Percentiles rank a stretch among this genome's conserved stretches.
These are phyloP conservation scores for Sarcodon aspratus DNA, from an alignment of 768 basidiomycete genomes.

Conservation along the genomic window DNA sequence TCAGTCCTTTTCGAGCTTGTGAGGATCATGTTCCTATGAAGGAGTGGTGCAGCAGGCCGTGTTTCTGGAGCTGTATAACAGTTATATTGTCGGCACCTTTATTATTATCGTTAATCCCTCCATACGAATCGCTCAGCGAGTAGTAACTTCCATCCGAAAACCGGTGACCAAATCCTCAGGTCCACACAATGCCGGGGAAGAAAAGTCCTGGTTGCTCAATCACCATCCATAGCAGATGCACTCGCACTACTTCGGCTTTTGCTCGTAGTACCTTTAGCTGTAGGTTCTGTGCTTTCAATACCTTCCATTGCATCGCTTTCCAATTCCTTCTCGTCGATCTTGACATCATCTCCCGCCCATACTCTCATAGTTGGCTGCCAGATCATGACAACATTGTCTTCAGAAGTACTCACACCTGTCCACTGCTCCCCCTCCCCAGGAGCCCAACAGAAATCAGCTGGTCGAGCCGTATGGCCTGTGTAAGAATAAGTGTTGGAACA, in stretches of 20 bases:
- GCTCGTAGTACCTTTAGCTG: too few species aligned
- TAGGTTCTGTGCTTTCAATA: conserved; percentile 31
- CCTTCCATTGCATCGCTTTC: conserved; percentile 77
- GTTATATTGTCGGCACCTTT: too few species aligned
- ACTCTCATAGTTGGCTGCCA: conserved; percentile 96
- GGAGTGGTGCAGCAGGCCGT: not conserved
- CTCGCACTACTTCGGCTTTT: too few species aligned
- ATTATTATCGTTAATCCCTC: too few species aligned
- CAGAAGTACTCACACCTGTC: conserved; percentile 82
- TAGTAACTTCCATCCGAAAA: too few species aligned
- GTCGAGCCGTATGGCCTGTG: conserved; percentile 78
- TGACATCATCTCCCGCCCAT: conserved; percentile 85
- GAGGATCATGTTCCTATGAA: conserved; percentile 54
- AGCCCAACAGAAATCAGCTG: conserved; percentile 96
- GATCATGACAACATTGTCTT: conserved; percentile 94
- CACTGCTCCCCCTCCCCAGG: conserved; percentile 71
- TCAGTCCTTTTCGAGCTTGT: conserved; percentile 68
- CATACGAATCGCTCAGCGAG: too few species aligned
- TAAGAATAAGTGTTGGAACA: not conserved
- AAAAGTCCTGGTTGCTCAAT: too few species aligned
- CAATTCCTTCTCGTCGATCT: conserved; percentile 75
- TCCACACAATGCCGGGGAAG: too few species aligned
- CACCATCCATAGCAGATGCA: too few species aligned
- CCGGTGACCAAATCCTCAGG: too few species aligned
- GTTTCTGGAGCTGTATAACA: too few species aligned